A percentile compares a stretch with the other conserved stretches of the same genome.
Evolutionary conservation across 2,329 filamentous ascomycete genomes (phyloP).

Genomic region (Laburnicola sp.): DNA sequence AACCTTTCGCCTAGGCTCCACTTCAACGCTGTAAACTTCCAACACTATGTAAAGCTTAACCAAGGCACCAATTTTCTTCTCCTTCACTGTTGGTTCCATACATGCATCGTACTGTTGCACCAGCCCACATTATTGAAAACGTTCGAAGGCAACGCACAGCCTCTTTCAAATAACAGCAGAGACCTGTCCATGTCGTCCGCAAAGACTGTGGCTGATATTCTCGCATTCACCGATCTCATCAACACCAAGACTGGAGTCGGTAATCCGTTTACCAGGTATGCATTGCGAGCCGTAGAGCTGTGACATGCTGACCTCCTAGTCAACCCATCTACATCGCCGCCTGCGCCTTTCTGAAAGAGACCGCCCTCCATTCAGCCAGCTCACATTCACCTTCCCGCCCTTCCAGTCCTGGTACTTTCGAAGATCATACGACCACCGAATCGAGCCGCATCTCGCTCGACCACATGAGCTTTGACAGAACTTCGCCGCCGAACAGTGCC

Average conservation of each 20-base stretch:
- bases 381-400: slow-evolving; percentile 66
- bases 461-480: slow-evolving; percentile 23
- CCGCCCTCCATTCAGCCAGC: slow-evolving; percentile 67
- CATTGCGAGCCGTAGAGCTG: background rate
- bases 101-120: slow-evolving; percentile 80
- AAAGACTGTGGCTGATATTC: slow-evolving; percentile 87
- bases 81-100: slow-evolving; percentile 87
- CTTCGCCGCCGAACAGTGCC: slow-evolving; percentile 11
- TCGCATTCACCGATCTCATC: slow-evolving; percentile 82
- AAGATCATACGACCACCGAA: slow-evolving; percentile 38
- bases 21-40: slow-evolving; percentile 85
- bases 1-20: slow-evolving; percentile 73
- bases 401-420: slow-evolving; percentile 46
- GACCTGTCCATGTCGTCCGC: slow-evolving; percentile 84
- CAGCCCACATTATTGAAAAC: slow-evolving; percentile 81
- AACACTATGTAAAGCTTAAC: slow-evolving; percentile 76
- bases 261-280: slow-evolving; percentile 73
- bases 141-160: slow-evolving; percentile 69
- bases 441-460: slow-evolving; percentile 38
- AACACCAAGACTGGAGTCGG: slow-evolving; percentile 84
- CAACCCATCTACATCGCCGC: slow-evolving; percentile 92
- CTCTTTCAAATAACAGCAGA: slow-evolving; percentile 77
- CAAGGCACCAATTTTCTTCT: slow-evolving; percentile 87
- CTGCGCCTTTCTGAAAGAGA: slow-evolving; percentile 85
- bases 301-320: slow-evolving; percentile 47